Percentiles rank a stretch among this genome's conserved stretches.
These are phyloP conservation scores for Aspergillus sp. DNA, from an alignment of 2,329 filamentous ascomycete genomes.

Conservation along the genomic window DNA sequence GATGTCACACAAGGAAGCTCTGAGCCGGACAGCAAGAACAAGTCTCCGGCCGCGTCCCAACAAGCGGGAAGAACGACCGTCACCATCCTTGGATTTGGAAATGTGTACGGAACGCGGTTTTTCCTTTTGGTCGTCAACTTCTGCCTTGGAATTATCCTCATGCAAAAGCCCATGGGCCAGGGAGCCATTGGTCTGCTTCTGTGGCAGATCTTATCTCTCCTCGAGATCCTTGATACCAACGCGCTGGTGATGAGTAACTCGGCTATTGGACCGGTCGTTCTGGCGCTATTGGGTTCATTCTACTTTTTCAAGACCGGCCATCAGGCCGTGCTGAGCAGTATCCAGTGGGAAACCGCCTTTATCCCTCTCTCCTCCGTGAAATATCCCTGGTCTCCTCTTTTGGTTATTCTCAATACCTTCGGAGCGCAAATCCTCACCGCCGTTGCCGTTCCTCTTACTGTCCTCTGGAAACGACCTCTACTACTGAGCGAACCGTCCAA, in stretches of 20 bases:
- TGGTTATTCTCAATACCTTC: slow-evolving; percentile 82
- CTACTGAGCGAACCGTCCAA: slow-evolving; percentile 56
- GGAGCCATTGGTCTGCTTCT: slow-evolving; percentile 78
- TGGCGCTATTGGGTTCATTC: slow-evolving; percentile 86
- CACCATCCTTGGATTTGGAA: slow-evolving; percentile 85
- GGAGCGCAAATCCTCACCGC: slow-evolving; percentile 83
- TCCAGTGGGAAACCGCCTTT: slow-evolving; percentile 96
- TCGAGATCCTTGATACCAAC: slow-evolving; percentile 63
- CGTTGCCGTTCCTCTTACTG: slow-evolving; percentile 73
- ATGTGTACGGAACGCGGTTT: slow-evolving; percentile 88
- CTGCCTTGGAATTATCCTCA: slow-evolving; percentile 69
- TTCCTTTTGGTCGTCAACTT: slow-evolving; percentile 79
- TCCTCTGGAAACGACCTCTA: slow-evolving; percentile 85
- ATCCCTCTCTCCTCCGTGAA: slow-evolving; percentile 77
- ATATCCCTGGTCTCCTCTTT: slow-evolving; percentile 85
- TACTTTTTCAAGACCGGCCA: slow-evolving; percentile 98
- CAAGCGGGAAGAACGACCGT: slow-evolving; percentile 50
- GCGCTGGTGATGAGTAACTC: slow-evolving; percentile 56
- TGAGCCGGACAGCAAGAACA: slow-evolving; percentile 46
- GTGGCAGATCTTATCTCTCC: slow-evolving; percentile 81
- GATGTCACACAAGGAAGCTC: slow-evolving; percentile 49
- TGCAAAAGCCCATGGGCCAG: slow-evolving; percentile 93
- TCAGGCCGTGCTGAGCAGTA: slow-evolving; percentile 79
- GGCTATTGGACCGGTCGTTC: slow-evolving; percentile 76
- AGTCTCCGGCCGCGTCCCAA: slow-evolving; percentile 16